Evolutionary conservation across 495 filamentous ascomycete species (phyloP), one percentile per base, ranked within the genome.

Genomic region (Penicillium alfredii): DNA sequence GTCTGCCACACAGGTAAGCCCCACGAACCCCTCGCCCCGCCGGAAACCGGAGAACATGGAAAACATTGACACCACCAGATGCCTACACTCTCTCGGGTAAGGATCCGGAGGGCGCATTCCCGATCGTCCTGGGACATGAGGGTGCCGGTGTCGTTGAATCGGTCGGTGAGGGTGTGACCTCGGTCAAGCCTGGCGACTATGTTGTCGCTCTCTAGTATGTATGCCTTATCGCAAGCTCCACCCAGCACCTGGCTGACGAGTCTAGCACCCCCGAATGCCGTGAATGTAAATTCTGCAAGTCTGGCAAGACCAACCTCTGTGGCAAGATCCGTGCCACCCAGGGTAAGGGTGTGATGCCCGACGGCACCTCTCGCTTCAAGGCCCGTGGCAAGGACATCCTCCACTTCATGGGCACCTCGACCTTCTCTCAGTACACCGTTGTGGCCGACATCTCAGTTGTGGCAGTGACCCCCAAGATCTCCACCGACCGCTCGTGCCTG

Each of bases 261-360:
- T 40, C 5, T 51, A 94, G 86, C 73, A 96, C 88, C 16, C 93
- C 92, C 40, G 92, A 98, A 71, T 98, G 92, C 73, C 65, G 72
- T 33, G 88, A 96, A 60, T 98, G 92, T 81, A 98, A 98, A 68
- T 97, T 98, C 80, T 98, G 92, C 82, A 85, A 82, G 62, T 96
- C 90, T 34, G 88, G 88, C 71, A 98, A 98, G 81, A 98, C 92
- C 50, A 98, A 98, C 68, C 86, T 98, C 33, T 98, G 92, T 70
- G 92, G 93, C 61, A 97, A 96, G 76, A 98, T 98, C 68, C 84
- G 92, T 48, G 86, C 88, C 18, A 98, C 92, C 8, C 92, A 98
- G 68, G 92, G 92, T 47, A 80, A 74, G 57, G 92, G 92, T 60
- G 85, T 97, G 35, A 94, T 98, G 89, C 92, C 92, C 25, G 92